Conservation (phyloP, 352 stramenopile species). For the Globisporangium yorkense region DNA sequence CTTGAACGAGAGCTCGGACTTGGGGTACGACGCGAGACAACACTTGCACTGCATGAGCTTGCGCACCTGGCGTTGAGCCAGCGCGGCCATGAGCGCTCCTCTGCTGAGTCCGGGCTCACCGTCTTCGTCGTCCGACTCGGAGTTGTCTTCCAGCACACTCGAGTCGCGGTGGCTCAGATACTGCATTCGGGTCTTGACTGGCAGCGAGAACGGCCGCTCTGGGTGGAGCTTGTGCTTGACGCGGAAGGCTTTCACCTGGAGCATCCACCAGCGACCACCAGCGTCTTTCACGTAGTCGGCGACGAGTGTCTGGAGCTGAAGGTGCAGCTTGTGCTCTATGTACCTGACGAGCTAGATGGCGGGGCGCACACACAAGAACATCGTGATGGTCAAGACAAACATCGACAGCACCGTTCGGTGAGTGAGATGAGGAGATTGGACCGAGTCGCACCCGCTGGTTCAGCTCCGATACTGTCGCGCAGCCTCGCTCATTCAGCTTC, state of each 20-base stretch:
- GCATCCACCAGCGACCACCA: conserved; percentile 63
- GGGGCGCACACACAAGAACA: background rate
- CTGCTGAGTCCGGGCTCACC: background rate
- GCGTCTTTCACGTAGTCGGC: conserved; percentile 70
- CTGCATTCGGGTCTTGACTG: conserved; percentile 28
- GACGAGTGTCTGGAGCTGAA: conserved; percentile 63
- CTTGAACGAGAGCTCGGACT: conserved; percentile 76
- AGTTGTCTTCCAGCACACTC: conserved; percentile 54
- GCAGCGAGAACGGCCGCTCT: conserved; percentile 34
- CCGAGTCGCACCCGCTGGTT: conserved; percentile 46
- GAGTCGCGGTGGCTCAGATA: conserved; percentile 68
- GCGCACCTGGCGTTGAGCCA: conserved; percentile 55
- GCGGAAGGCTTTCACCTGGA: conserved; percentile 78
- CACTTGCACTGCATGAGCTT: conserved; percentile 80
- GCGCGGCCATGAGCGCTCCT: conserved; percentile 8
- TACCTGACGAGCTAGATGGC: conserved; percentile 56
- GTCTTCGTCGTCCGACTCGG: conserved; percentile 42
- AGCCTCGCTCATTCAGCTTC: conserved; percentile 72
- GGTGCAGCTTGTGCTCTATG: conserved; percentile 50
- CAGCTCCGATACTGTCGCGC: conserved; percentile 55
- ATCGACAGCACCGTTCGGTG: background rate
- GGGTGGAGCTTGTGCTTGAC: conserved; percentile 30
- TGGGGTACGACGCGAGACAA: conserved; percentile 65
- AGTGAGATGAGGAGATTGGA: background rate
- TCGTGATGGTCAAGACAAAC: background rate